phyloP scores from a whole-genome alignment of 495 filamentous ascomycete species.

The Articulospora tetracladia region DNA sequence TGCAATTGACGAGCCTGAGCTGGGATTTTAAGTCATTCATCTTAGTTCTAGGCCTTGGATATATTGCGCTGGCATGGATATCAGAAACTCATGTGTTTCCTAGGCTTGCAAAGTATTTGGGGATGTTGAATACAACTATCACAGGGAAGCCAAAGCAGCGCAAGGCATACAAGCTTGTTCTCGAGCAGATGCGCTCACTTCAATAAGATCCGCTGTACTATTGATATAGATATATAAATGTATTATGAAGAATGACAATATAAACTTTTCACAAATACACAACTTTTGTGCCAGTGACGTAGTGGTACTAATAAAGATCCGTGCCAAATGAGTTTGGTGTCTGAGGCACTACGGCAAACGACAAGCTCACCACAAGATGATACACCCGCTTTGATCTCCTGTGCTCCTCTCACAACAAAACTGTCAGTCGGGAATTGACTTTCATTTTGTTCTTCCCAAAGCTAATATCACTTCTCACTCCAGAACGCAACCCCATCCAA shows the following conservation, averaged over 20 bases:
- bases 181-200: slow-evolving; percentile 61
- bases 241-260: background rate
- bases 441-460: background rate
- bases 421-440: background rate
- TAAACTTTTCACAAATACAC: background rate
- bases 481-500: background rate
- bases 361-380: slow-evolving; percentile 2
- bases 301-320: background rate
- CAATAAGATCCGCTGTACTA: slow-evolving; percentile 6
- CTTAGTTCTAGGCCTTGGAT: slow-evolving; percentile 59
- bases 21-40: slow-evolving; percentile 67
- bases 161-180: slow-evolving; percentile 82
- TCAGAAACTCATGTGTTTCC: slow-evolving; percentile 71
- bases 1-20: slow-evolving; percentile 81
- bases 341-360: background rate
- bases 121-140: slow-evolving; percentile 49
- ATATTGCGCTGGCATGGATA: slow-evolving; percentile 62
- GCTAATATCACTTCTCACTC: background rate
- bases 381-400: slow-evolving; percentile 9
- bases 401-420: background rate
- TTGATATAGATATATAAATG: background rate
- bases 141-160: slow-evolving; percentile 64
- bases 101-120: slow-evolving; percentile 62
- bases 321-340: background rate
- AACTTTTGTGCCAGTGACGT: background rate